Percentiles rank a stretch among this genome's conserved stretches.
Conservation (phyloP, 345 rosid species). For the Barbarea vulgaris region DNA sequence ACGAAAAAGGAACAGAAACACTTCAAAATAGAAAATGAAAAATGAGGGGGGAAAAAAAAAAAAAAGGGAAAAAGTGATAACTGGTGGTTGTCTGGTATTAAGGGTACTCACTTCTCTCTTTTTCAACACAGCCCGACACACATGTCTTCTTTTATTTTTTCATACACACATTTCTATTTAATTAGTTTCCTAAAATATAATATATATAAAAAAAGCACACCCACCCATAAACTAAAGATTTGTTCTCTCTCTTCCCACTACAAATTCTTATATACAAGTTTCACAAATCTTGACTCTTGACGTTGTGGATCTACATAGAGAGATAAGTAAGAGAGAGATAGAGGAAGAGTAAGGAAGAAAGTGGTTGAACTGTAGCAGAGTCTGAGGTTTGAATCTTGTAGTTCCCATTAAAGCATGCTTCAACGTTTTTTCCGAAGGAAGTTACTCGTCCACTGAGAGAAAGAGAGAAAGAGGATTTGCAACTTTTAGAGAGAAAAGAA, state of each 20-base stretch:
- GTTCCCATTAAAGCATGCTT: slow-evolving; percentile 37
- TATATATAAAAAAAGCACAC: slow-evolving; percentile 7
- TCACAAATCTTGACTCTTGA: slow-evolving; percentile 42
- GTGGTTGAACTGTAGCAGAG: slow-evolving; percentile 34
- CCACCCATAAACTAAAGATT: slow-evolving; percentile 40
- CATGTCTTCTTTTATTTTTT: slow-evolving; percentile 44
- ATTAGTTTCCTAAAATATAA: background rate
- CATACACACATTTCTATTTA: slow-evolving; percentile 34
- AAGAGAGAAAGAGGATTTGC: background rate
- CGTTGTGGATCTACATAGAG: slow-evolving; percentile 38
- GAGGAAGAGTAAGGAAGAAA: slow-evolving; percentile 17
- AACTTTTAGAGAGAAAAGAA: slow-evolving; percentile 8
- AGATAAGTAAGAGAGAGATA: slow-evolving; percentile 21
- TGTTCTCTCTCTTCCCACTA: slow-evolving; percentile 33
- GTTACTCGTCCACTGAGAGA: slow-evolving; percentile 33
- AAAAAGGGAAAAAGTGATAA: slow-evolving; percentile 18
- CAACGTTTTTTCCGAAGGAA: slow-evolving; percentile 24
- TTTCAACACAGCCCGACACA: slow-evolving; percentile 49
- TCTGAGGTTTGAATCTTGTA: slow-evolving; percentile 33
- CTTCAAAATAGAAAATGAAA: background rate
- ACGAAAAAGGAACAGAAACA: slow-evolving; percentile 29
- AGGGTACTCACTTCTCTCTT: slow-evolving; percentile 47
- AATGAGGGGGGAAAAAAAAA: background rate
- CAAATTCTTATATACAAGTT: slow-evolving; percentile 37
- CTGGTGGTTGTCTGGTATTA: slow-evolving; percentile 50